Evolutionary conservation across 2,329 filamentous ascomycete genomes (phyloP), one percentile per base, ranked within the genome.

Genomic region (Aspergillus terreus): DNA sequence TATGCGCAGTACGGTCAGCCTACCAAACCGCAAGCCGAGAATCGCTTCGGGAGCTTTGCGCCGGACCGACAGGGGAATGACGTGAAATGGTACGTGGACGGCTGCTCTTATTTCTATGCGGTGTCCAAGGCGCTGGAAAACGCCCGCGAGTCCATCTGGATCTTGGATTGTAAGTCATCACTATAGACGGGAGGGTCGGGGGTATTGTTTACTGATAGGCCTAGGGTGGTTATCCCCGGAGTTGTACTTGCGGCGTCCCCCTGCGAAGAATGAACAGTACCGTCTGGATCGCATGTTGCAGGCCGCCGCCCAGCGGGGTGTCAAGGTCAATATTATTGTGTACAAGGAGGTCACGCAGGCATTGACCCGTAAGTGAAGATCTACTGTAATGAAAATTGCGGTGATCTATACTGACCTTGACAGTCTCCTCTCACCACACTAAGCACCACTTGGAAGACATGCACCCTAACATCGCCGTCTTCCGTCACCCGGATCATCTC

Each of bases 331-430:
- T 61, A 79, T 95, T 47, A 91, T 96, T 48, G 89, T 96, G 10
- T 96, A 96, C 75, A 96, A 95, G 73, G 92, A 96, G 58, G 88
- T 92, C 6, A 83, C 87, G 3, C 86, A 90, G 63, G 88, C 90
- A 36, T 73, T 95, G 63, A 91, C 88, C 38, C 77, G 87, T 90
- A 79, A 80, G 86, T 4, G 12, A 45, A 14, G 9, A n/a, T 6
- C 15, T 4, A 4, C 38, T 25, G 21, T 11, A 10, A 11, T n/a
- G 4, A 6, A 7, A 25, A 32, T 23, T 7, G 9, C 36, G 30
- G 14, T 25, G 14, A 40, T 49, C 12, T 23, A 41, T 23, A 47
- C 53, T 58, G 33, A 55, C 21, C 14, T 6, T n/a, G n/a, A 12
- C 9, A 82, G 79, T 87, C 46, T 84, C 78, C 10, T 86, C 81